A percentile compares a stretch with the other conserved stretches of the same genome.
Conservation (phyloP, 225 moss, liverwort and hornwort genomes). For the Polytrichum formosum region DNA sequence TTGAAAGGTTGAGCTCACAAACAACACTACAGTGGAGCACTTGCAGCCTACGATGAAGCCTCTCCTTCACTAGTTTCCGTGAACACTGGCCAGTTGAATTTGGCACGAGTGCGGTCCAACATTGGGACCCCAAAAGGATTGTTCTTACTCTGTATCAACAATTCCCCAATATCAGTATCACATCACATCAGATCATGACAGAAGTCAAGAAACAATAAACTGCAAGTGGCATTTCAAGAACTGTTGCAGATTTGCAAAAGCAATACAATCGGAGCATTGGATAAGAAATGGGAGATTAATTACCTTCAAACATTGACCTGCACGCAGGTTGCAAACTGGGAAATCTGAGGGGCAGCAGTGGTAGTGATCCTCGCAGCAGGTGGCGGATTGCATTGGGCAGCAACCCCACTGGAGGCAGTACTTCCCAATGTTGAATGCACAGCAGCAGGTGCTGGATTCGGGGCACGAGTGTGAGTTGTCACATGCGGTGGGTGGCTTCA, state of each 20-base stretch:
- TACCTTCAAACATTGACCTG: constrained; percentile 58
- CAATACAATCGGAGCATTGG: too few relatives aligned
- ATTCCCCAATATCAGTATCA: neutral
- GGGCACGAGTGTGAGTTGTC: constrained; percentile 54
- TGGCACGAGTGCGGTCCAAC: constrained; percentile 54
- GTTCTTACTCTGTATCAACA: constrained; percentile 34
- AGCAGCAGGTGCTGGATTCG: constrained; percentile 54
- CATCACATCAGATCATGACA: too few relatives aligned
- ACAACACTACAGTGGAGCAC: too few relatives aligned
- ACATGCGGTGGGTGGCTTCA: constrained; percentile 45
- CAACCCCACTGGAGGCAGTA: constrained; percentile 75
- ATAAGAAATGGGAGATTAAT: neutral
- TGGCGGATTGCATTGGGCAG: constrained; percentile 63
- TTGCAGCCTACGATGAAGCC: constrained; percentile 16
- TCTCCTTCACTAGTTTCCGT: constrained; percentile 23
- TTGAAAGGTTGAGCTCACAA: too few relatives aligned
- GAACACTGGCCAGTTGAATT: constrained; percentile 59
- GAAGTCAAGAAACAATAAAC: too few relatives aligned
- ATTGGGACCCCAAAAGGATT: constrained; percentile 60
- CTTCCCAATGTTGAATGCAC: constrained; percentile 47
- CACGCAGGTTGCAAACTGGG: constrained; percentile 64
- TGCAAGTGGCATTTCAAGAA: too few relatives aligned
- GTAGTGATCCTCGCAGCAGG: constrained; percentile 72
- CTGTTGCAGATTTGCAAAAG: too few relatives aligned
- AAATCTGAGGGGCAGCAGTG: constrained; percentile 71